These are phyloP conservation scores for Hevea brasiliensis DNA, from an alignment of 345 rosid species.

Conservation along the genomic window DNA sequence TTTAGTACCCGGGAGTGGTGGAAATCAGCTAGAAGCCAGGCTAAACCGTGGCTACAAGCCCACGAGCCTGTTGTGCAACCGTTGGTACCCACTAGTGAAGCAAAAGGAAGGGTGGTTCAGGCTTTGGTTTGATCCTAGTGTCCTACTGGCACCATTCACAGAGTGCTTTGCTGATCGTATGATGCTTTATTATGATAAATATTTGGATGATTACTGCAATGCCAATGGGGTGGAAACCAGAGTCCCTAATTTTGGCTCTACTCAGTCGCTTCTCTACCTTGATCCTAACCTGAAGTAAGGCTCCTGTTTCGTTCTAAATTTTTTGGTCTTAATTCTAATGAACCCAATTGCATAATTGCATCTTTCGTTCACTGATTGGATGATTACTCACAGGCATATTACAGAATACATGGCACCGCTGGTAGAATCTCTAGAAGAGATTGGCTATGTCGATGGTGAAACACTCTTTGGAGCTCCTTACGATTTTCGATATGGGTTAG, in stretches of 20 bases:
- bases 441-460: constrained; percentile 59
- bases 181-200: constrained; percentile 59
- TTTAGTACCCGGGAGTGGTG: constrained; percentile 81
- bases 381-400: constrained; percentile 32
- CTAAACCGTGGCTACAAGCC: constrained; percentile 61
- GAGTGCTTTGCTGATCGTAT: constrained; percentile 72
- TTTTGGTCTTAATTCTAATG: background rate
- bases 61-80: constrained; percentile 48
- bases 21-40: constrained; percentile 80
- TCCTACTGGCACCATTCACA: constrained; percentile 64
- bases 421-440: constrained; percentile 54
- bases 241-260: constrained; percentile 66
- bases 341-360: background rate
- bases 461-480: constrained; percentile 83
- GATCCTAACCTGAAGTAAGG: constrained; percentile 69
- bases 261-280: constrained; percentile 62
- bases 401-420: constrained; percentile 71
- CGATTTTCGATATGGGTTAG: constrained; percentile 83
- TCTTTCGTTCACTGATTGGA: too few species aligned
- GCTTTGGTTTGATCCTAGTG: constrained; percentile 75
- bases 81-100: constrained; percentile 50
- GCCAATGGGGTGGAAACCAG: constrained; percentile 77
- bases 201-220: constrained; percentile 66
- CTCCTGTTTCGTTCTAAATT: background rate
- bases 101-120: constrained; percentile 77